These are phyloP conservation scores for Euphorbia peplus DNA, from an alignment of 345 rosid genomes.

Conservation along the genomic window DNA sequence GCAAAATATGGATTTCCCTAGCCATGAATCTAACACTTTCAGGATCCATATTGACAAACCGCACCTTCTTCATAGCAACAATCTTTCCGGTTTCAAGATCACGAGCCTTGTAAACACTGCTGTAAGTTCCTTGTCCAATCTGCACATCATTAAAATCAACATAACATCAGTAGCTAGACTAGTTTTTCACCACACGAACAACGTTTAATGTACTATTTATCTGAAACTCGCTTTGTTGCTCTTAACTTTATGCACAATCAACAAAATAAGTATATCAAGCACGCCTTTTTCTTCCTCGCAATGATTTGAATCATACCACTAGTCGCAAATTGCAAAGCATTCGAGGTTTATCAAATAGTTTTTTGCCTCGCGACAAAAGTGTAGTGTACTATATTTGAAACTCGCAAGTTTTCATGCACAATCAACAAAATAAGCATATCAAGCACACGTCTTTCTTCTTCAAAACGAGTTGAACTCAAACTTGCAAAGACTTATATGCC, in stretches of 20 bases:
- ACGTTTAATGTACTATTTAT: too few relatives aligned
- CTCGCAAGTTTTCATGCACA: too few relatives aligned
- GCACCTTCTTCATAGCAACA: slow-evolving; percentile 93
- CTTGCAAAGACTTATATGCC: too few relatives aligned
- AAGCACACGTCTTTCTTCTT: too few relatives aligned
- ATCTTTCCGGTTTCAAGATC: slow-evolving; percentile 67
- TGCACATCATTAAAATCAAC: slow-evolving; percentile 26
- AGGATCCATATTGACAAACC: slow-evolving; percentile 83
- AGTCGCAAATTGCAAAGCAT: too few relatives aligned
- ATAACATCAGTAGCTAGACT: neutral
- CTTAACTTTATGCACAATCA: neutral
- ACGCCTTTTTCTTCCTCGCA: too few relatives aligned
- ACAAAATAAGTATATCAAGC: neutral
- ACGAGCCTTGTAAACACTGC: slow-evolving; percentile 70
- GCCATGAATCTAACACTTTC: slow-evolving; percentile 96
- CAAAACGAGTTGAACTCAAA: too few relatives aligned
- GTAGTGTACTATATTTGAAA: too few relatives aligned
- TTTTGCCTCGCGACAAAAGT: neutral
- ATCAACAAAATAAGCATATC: too few relatives aligned
- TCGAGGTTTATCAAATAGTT: too few relatives aligned
- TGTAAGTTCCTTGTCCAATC: slow-evolving; percentile 98
- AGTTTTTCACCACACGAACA: neutral
- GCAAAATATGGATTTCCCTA: slow-evolving; percentile 72
- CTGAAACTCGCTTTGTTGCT: too few relatives aligned
- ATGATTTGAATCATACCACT: too few relatives aligned